Evolutionary conservation across 495 filamentous ascomycete species (phyloP).

Genomic region (Podospora conica): DNA sequence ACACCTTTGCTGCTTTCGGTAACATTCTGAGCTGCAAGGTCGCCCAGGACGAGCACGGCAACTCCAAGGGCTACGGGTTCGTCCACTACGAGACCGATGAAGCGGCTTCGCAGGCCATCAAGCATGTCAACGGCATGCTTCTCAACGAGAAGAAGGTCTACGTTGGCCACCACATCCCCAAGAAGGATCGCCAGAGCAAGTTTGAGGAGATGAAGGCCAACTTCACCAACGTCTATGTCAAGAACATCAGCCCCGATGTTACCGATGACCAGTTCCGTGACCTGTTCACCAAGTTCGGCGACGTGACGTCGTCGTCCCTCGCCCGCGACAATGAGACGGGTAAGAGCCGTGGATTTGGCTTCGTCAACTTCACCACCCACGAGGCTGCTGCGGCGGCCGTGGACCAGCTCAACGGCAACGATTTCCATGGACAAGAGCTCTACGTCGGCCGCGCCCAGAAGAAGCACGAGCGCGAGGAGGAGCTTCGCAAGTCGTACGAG

Average conservation of each 20-base stretch:
- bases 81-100: conserved; percentile 99
- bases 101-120: conserved; percentile 93
- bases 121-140: conserved; percentile 99
- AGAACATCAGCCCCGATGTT: conserved; percentile 87
- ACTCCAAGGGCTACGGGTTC: conserved; percentile 98
- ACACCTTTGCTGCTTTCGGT: conserved; percentile 98
- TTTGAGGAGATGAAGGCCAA: conserved; percentile 99
- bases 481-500: conserved; percentile 97
- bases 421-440: conserved; percentile 87
- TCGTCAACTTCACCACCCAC: conserved; percentile 94
- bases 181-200: conserved; percentile 99
- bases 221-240: conserved; percentile 99
- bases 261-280: conserved; percentile 91
- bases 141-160: conserved; percentile 99
- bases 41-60: conserved; percentile 90
- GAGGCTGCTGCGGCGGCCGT: conserved; percentile 82
- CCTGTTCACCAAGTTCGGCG: conserved; percentile 84
- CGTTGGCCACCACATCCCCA: conserved; percentile 97
- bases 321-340: conserved; percentile 74
- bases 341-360: conserved; percentile 96
- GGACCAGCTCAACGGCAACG: conserved; percentile 84
- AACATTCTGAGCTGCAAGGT: conserved; percentile 99
- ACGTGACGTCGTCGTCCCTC: conserved; percentile 92
- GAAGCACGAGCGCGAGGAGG: conserved; percentile 99
- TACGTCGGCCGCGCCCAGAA: conserved; percentile 99